phyloP scores from a whole-genome alignment of 345 rosid genomes.

The Limnanthes douglasii region DNA sequence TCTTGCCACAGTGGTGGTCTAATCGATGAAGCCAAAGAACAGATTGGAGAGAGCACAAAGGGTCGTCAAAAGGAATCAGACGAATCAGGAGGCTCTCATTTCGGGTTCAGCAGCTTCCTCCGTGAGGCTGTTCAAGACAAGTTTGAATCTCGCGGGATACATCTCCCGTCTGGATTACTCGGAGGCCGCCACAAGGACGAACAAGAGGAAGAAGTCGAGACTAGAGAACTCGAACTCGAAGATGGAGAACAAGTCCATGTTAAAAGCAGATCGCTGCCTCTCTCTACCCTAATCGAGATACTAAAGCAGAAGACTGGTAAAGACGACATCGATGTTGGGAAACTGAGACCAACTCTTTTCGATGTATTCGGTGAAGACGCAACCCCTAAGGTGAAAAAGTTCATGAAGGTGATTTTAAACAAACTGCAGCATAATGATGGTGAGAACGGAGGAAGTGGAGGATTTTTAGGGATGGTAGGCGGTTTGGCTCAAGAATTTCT shows the following conservation, averaged over 20 bases:
- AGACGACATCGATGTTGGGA: conserved; percentile 65
- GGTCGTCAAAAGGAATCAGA: conserved; percentile 13
- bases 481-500: conserved; percentile 74
- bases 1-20: conserved; percentile 97
- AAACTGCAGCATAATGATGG: conserved; percentile 33
- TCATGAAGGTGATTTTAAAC: conserved; percentile 64
- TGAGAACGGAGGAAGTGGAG: conserved; percentile 31
- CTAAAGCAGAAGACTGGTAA: conserved; percentile 84
- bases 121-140: conserved; percentile 30
- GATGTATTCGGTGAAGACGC: conserved; percentile 82
- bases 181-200: conserved; percentile 18
- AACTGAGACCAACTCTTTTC: conserved; percentile 72
- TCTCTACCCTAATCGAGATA: conserved; percentile 68
- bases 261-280: conserved; percentile 61
- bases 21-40: conserved; percentile 86
- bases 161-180: conserved; percentile 29
- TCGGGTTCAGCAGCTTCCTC: conserved; percentile 35
- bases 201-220: conserved; percentile 23
- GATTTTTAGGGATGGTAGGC: conserved; percentile 72
- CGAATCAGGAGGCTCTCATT: conserved; percentile 21
- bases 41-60: conserved; percentile 84
- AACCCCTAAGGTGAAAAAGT: conserved; percentile 89
- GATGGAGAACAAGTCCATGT: conserved; percentile 25
- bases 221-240: conserved; percentile 18
- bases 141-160: conserved; percentile 48